Percentiles rank a stretch among this genome's conserved stretches.
Evolutionary conservation across 2,329 filamentous ascomycete species (phyloP).

Genomic region (Ophiosphaerella herpotricha): DNA sequence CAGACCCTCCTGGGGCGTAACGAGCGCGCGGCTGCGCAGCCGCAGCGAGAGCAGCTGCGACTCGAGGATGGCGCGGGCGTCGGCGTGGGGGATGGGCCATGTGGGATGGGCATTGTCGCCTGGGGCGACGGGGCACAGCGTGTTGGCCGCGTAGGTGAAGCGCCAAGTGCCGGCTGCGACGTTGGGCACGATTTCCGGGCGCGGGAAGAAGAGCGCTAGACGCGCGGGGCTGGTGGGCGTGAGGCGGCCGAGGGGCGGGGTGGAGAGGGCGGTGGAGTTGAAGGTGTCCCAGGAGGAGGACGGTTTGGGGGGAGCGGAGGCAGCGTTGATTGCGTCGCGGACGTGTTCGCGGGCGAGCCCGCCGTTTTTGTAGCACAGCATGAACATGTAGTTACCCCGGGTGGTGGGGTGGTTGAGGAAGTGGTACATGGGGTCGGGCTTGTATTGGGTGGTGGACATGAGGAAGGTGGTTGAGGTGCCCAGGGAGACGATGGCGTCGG

Average conservation of each 20-base stretch:
- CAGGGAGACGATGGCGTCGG: conserved; percentile 91
- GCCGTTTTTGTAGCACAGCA: conserved; percentile 99
- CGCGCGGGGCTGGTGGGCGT: conserved; percentile 66
- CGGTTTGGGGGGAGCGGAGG: conserved; percentile 47
- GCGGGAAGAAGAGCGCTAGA: conserved; percentile 91
- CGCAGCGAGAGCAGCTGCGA: conserved; percentile 93
- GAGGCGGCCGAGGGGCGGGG: conserved; percentile 68
- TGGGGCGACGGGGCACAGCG: conserved; percentile 55
- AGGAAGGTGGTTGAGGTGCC: conserved; percentile 97
- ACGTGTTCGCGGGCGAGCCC: conserved; percentile 89
- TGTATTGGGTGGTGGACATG: conserved; percentile 93
- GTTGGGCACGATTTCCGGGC: conserved; percentile 95
- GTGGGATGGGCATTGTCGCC: conserved; percentile 24
- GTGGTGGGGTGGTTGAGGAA: conserved; percentile 98
- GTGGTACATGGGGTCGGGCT: conserved; percentile 87
- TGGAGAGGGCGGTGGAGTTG: conserved; percentile 72
- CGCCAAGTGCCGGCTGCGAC: conserved; percentile 85
- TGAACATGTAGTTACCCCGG: conserved; percentile 95
- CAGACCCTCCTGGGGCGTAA: conserved; percentile 61
- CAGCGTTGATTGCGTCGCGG: conserved; percentile 74
- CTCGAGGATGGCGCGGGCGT: conserved; percentile 87
- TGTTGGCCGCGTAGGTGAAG: conserved; percentile 63
- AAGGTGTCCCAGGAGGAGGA: conserved; percentile 72
- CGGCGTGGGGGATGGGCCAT: conserved; percentile 64
- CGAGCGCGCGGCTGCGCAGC: conserved; percentile 78